phyloP scores from a whole-genome alignment of 495 filamentous ascomycete genomes.

The Penicillium dipodomyicola region DNA sequence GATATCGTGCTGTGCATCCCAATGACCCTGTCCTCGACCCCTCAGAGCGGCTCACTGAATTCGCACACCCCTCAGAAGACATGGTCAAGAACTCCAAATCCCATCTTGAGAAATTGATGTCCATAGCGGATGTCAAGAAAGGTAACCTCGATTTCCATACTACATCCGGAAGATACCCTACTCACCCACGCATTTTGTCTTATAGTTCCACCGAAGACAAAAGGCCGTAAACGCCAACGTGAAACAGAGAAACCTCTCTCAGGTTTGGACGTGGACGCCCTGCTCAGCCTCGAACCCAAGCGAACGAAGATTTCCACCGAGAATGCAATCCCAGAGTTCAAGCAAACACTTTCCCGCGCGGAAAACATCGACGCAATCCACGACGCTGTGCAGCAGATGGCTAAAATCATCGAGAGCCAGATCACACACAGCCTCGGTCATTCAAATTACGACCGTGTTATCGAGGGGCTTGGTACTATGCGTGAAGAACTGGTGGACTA shows the following conservation, averaged over 20 bases:
- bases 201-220: conserved; percentile 78
- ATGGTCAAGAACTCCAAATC: conserved; percentile 55
- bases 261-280: conserved; percentile 78
- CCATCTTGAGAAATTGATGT: conserved; percentile 60
- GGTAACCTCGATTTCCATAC: conserved; percentile 42
- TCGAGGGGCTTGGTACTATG: conserved; percentile 75
- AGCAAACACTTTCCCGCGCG: conserved; percentile 66
- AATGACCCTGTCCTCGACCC: conserved; percentile 64
- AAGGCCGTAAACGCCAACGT: conserved; percentile 65
- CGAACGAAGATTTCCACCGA: conserved; percentile 64
- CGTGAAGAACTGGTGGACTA: conserved; percentile 71
- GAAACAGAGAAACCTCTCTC: conserved; percentile 82
- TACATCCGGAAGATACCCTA: background rate
- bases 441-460: conserved; percentile 66
- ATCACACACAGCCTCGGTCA: conserved; percentile 74
- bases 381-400: conserved; percentile 73
- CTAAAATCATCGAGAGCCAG: conserved; percentile 62
- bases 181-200: conserved; percentile 3
- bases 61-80: conserved; percentile 68
- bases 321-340: conserved; percentile 92
- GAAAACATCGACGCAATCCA: conserved; percentile 60
- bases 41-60: conserved; percentile 66
- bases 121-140: conserved; percentile 80
- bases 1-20: conserved; percentile 74
- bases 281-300: conserved; percentile 61